These are phyloP conservation scores for Epichloe uncinata DNA, from an alignment of 2,329 filamentous ascomycete genomes.

Conservation along the genomic window DNA sequence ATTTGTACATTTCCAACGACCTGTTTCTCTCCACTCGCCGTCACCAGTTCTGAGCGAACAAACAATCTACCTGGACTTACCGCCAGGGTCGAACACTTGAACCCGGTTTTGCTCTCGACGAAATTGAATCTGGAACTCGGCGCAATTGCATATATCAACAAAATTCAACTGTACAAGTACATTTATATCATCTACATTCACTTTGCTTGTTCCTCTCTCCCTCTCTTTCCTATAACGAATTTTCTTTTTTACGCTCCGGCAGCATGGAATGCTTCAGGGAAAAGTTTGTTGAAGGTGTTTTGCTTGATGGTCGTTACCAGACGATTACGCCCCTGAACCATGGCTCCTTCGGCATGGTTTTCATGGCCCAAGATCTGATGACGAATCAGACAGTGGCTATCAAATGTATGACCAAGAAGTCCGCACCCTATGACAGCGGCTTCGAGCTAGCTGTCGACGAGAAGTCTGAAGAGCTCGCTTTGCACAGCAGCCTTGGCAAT, in stretches of 20 bases:
- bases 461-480: slow-evolving; percentile 64
- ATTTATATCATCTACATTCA: slow-evolving; percentile 3
- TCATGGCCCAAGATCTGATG: slow-evolving; percentile 68
- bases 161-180: slow-evolving; percentile 18
- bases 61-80: not conserved
- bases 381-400: slow-evolving; percentile 78
- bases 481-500: slow-evolving; percentile 64
- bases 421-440: slow-evolving; percentile 44
- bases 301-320: slow-evolving; percentile 80
- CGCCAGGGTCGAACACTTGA: not conserved
- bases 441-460: slow-evolving; percentile 65
- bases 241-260: not conserved
- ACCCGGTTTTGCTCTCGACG: not conserved
- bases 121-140: slow-evolving; percentile 1
- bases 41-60: not conserved
- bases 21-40: not conserved
- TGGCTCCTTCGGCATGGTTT: slow-evolving; percentile 98
- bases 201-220: slow-evolving; percentile 7
- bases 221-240: slow-evolving; percentile 9
- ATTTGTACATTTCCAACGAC: slow-evolving; percentile 22
- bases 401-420: slow-evolving; percentile 86
- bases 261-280: slow-evolving; percentile 76
- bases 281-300: slow-evolving; percentile 62
- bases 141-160: slow-evolving; percentile 8
- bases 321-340: slow-evolving; percentile 93